These are phyloP conservation scores for Globisporangium yorkense DNA, from an alignment of 352 stramenopile genomes.

Conservation along the genomic window DNA sequence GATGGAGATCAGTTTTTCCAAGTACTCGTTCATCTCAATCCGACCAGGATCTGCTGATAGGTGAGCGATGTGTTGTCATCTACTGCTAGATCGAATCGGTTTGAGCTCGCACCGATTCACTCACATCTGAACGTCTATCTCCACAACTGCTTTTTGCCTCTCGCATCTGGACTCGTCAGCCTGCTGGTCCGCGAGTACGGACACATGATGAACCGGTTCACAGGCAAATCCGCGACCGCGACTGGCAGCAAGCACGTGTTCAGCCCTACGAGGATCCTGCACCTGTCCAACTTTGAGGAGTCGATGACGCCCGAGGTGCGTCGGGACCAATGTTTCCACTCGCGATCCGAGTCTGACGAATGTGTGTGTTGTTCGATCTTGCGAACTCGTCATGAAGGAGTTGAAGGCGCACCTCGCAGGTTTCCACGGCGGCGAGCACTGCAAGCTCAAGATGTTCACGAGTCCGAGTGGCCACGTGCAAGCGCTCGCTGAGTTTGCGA, in stretches of 20 bases:
- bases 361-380: too few species aligned
- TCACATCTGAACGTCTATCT: background rate
- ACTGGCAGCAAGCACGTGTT: conserved; percentile 58
- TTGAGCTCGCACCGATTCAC: background rate
- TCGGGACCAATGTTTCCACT: background rate
- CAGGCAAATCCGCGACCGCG: conserved; percentile 36
- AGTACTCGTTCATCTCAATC: conserved; percentile 44
- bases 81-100: too few species aligned
- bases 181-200: conserved; percentile 39
- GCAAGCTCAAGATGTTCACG: conserved; percentile 39
- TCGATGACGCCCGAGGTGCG: conserved; percentile 22
- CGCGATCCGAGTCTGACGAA: too few species aligned
- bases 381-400: conserved; percentile 14
- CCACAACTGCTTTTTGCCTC: too few species aligned
- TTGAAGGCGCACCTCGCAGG: conserved; percentile 27
- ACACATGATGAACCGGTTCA: conserved; percentile 49
- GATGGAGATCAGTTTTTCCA: conserved; percentile 61
- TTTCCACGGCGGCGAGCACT: conserved; percentile 35
- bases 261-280: conserved; percentile 57
- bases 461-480: conserved; percentile 44
- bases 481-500: conserved; percentile 44
- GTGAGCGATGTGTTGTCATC: background rate
- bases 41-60: conserved; percentile 13
- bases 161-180: background rate
- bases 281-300: conserved; percentile 58